phyloP scores from a whole-genome alignment of 768 basidiomycete genomes.

The Tricholoma furcatifolium region DNA sequence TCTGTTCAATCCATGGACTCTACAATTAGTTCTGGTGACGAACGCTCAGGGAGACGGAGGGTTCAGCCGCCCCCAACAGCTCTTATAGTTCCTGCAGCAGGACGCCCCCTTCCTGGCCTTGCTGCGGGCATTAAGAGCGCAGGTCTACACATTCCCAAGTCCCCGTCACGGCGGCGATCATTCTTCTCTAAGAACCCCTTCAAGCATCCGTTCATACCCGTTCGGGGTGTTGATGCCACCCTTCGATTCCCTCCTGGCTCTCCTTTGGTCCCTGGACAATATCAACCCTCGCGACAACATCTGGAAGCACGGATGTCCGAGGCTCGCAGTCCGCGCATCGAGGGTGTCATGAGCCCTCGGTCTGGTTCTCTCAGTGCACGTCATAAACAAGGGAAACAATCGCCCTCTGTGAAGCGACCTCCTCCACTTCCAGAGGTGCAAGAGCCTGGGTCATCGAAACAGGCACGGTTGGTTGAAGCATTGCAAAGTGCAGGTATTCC shows the following conservation, averaged over 20 bases:
- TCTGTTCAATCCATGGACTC: constrained; percentile 4
- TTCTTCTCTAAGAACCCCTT: constrained; percentile 29
- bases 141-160: constrained; percentile 24
- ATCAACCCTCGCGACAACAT: constrained; percentile 21
- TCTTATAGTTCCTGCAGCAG: constrained; percentile 21
- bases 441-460: constrained; percentile 14
- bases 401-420: constrained; percentile 2
- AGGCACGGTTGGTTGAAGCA: constrained; percentile 17
- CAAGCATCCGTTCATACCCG: constrained; percentile 38
- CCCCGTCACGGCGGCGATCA: constrained; percentile 29
- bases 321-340: constrained; percentile 14
- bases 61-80: constrained; percentile 22
- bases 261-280: constrained; percentile 13
- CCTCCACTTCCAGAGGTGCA: constrained; percentile 9
- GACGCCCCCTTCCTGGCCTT: constrained; percentile 22
- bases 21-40: not conserved
- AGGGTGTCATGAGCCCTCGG: constrained; percentile 7
- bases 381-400: constrained; percentile 1
- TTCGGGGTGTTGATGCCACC: constrained; percentile 27
- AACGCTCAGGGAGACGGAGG: constrained; percentile 8
- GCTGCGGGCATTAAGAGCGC: constrained; percentile 22
- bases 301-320: constrained; percentile 21
- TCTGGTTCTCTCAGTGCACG: constrained; percentile 5
- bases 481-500: constrained; percentile 15
- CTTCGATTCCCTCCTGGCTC: constrained; percentile 23